Evolutionary conservation across 2,329 filamentous ascomycete genomes (phyloP), one percentile per base, ranked within the genome.

Genomic region (Ophiostoma fasciatum): DNA sequence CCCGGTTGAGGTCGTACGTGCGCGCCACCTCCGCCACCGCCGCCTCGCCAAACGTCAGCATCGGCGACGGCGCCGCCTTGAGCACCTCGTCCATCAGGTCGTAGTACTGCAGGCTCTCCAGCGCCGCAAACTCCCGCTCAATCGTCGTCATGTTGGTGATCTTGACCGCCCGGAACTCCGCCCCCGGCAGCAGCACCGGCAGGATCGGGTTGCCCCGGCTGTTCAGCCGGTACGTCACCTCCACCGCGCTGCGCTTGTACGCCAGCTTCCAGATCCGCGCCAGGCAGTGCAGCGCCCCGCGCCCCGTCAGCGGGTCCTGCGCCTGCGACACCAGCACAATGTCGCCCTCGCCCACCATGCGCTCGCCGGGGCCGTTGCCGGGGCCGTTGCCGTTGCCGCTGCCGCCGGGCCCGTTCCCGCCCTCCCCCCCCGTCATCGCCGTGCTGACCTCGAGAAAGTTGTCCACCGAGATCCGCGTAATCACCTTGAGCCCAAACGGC

Each of bases 111-210:
- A 98, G 58, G 49, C 82, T 88, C 59, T 85, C 81, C 21, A 98
- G 60, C 1, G 90, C 84, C 38, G 85, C 90, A 54, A 87, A 98
- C 57, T 98, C 90, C 54, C 90, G 78, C 61, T 98, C 88, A 35
- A 96, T 78, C 0, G 90, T 90, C 2, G 81, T 93, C 63, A 98
- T 81, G 41, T 88, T 94, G 36, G 85, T 84, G 45, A 98, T 76
- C 51, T 92, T 93, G 39, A 82, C 66, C 3, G 77, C 85, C 48
- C 75, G 71, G 0, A 94, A 65, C 27, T 73, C 74, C 13, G 69
- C 64, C 27, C 81, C 78, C 0, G 83, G 80, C 27, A 71, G 68
- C 31, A 96, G 65, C 19, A 66, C 64, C 28, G 69, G 62, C 17
- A 72, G 48, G 19, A 84, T 65, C 25, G 76, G 65, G 34, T 76